Percentiles rank a stretch among this genome's conserved stretches.
phyloP scores from a whole-genome alignment of 2,329 filamentous ascomycete species.

The Chrysoporthe austroafricana region DNA sequence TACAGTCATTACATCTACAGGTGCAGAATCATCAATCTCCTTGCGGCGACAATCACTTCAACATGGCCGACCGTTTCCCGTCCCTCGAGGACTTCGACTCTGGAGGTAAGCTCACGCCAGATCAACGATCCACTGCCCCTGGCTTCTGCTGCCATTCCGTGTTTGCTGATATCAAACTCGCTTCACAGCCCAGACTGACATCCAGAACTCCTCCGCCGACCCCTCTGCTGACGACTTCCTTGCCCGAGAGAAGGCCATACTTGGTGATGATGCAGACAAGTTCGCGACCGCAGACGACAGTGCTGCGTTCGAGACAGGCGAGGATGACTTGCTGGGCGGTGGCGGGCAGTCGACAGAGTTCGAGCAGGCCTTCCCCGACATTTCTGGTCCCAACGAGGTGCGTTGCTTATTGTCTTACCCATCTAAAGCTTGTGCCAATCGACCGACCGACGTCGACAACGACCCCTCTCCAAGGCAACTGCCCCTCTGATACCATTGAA shows the following conservation, averaged over 20 bases:
- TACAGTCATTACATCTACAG: not conserved
- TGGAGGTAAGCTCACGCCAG: conserved; percentile 51
- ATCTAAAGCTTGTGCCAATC: not conserved
- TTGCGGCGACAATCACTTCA: conserved; percentile 29
- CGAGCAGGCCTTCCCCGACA: conserved; percentile 88
- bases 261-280: conserved; percentile 91
- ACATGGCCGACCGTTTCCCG: conserved; percentile 79
- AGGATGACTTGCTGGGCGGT: conserved; percentile 73
- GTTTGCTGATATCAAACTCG: conserved; percentile 32
- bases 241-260: conserved; percentile 82
- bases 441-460: too few relatives aligned
- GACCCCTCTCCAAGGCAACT: not conserved
- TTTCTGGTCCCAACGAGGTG: conserved; percentile 71
- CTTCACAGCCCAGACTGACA: conserved; percentile 67
- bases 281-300: conserved; percentile 80
- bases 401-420: conserved; percentile 8
- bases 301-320: conserved; percentile 65
- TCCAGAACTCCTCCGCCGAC: conserved; percentile 59
- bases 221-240: conserved; percentile 82
- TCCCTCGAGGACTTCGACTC: conserved; percentile 79
- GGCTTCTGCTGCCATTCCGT: conserved; percentile 12
- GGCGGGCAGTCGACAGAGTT: conserved; percentile 59
- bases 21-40: not conserved
- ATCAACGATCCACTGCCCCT: conserved; percentile 18
- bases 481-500: not conserved